phyloP scores from a whole-genome alignment of 257 asterid genomes.

The Voacanga thouarsii region DNA sequence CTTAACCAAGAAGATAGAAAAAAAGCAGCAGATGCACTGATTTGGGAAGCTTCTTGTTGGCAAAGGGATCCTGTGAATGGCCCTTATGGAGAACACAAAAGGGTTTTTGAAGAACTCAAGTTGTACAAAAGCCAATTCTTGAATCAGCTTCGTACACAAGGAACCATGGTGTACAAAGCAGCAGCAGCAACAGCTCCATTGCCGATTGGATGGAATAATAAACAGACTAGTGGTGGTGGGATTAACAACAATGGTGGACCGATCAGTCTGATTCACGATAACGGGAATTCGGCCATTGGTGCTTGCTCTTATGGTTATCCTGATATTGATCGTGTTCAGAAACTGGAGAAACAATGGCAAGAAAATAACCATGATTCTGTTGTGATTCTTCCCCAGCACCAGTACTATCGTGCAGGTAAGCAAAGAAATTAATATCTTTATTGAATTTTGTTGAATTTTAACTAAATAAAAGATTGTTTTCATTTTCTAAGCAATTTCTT shows the following conservation, averaged over 20 bases:
- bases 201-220: conserved; percentile 7
- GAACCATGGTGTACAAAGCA: conserved; percentile 27
- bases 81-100: conserved; percentile 55
- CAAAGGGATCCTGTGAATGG: conserved; percentile 62
- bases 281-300: neutral
- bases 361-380: neutral
- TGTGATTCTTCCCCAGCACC: neutral
- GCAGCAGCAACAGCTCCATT: neutral
- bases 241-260: neutral
- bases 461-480: no score
- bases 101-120: conserved; percentile 57
- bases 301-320: neutral
- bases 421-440: no score
- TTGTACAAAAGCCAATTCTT: conserved; percentile 29
- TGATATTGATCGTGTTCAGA: neutral
- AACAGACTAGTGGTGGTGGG: neutral
- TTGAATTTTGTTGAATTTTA: no score
- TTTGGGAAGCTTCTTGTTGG: conserved; percentile 82
- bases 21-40: conserved; percentile 55
- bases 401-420: neutral
- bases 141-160: neutral
- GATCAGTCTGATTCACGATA: neutral
- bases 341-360: conserved; percentile 1
- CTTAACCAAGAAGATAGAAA: conserved; percentile 48
- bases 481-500: no score